phyloP scores from a whole-genome alignment of 106 monocot genomes.

The Acanthochlamys bracteata region DNA sequence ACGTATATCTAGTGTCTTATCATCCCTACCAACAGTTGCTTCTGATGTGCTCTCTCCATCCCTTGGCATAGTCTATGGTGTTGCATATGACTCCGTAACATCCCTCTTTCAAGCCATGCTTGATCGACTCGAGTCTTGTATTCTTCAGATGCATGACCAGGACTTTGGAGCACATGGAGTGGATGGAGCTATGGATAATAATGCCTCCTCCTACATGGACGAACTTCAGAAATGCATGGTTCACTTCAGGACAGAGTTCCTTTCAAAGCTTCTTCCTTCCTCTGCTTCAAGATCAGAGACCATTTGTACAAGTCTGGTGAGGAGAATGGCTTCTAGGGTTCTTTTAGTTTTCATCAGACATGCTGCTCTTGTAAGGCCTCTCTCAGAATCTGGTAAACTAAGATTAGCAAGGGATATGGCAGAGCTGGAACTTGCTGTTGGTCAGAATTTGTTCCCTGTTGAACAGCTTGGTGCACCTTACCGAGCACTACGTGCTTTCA shows the following conservation, averaged over 20 bases:
- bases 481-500: slow-evolving; percentile 68
- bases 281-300: slow-evolving; percentile 56
- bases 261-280: slow-evolving; percentile 61
- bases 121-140: slow-evolving; percentile 64
- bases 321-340: slow-evolving; percentile 75
- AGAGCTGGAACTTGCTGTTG: slow-evolving; percentile 83
- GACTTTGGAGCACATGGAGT: slow-evolving; percentile 45
- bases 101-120: slow-evolving; percentile 89
- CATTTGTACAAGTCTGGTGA: slow-evolving; percentile 58
- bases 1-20: slow-evolving; percentile 30
- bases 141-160: slow-evolving; percentile 75
- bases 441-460: slow-evolving; percentile 85
- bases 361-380: slow-evolving; percentile 79
- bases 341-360: slow-evolving; percentile 74
- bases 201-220: slow-evolving; percentile 81
- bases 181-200: slow-evolving; percentile 48
- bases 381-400: slow-evolving; percentile 88
- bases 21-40: slow-evolving; percentile 48
- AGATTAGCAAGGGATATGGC: slow-evolving; percentile 98
- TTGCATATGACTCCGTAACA: slow-evolving; percentile 77
- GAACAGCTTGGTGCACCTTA: slow-evolving; percentile 94
- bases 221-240: slow-evolving; percentile 61
- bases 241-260: slow-evolving; percentile 76
- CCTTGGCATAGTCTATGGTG: slow-evolving; percentile 58
- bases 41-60: slow-evolving; percentile 65